Evolutionary conservation across 1,284 basidiomycete genomes (phyloP).

Genomic region (Athelia psychrophila): DNA sequence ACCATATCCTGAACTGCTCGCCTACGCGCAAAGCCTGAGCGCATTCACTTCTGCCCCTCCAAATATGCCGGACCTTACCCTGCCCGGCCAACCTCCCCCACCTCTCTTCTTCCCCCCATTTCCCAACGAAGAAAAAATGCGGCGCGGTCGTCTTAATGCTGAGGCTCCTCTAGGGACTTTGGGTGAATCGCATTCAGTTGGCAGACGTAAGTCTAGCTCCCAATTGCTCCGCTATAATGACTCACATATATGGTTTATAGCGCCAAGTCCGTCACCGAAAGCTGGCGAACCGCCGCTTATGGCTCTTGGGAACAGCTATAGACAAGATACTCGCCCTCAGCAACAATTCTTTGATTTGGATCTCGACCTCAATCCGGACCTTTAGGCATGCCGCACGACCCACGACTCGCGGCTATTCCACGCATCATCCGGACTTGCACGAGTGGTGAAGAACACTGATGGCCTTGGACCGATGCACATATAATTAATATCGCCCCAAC

Average conservation of each 20-base stretch:
- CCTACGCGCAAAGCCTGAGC: slow-evolving; percentile 78
- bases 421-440: no score
- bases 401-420: no score
- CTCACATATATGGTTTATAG: slow-evolving; percentile 24
- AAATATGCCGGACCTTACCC: slow-evolving; percentile 69
- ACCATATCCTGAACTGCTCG: slow-evolving; percentile 75
- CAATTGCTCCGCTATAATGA: slow-evolving; percentile 4
- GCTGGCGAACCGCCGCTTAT: slow-evolving; percentile 42
- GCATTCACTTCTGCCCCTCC: slow-evolving; percentile 83
- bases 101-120: slow-evolving; percentile 82
- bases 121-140: slow-evolving; percentile 86
- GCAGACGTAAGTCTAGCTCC: slow-evolving; percentile 49
- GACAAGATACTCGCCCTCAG: slow-evolving; percentile 59
- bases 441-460: no score
- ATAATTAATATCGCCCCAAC: no score
- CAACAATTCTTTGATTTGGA: slow-evolving; percentile 69
- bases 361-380: slow-evolving; percentile 75
- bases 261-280: slow-evolving; percentile 58
- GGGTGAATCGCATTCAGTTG: slow-evolving; percentile 78
- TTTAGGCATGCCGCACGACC: slow-evolving; percentile 33
- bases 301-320: slow-evolving; percentile 60
- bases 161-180: slow-evolving; percentile 72
- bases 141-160: slow-evolving; percentile 69
- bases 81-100: slow-evolving; percentile 68
- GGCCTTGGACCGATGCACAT: no score